Percentiles rank a stretch among this genome's conserved stretches.
Evolutionary conservation across 2,329 filamentous ascomycete genomes (phyloP).

Genomic region (Fusarium sp.): DNA sequence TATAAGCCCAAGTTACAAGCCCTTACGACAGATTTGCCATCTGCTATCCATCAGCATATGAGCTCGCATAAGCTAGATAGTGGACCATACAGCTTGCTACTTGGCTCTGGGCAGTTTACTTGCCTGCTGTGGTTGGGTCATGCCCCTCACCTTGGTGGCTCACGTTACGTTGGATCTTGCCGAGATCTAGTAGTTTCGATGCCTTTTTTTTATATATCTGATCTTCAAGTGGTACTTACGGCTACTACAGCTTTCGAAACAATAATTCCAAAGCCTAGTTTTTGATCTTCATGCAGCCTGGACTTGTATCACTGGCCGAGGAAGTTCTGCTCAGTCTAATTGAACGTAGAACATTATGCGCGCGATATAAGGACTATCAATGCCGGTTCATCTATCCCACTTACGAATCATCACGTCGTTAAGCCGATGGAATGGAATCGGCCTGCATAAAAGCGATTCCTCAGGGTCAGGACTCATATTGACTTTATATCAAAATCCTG

Average conservation of each 20-base stretch:
- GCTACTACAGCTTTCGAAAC: slow-evolving; percentile 17
- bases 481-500: too few relatives aligned
- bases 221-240: slow-evolving; percentile 9
- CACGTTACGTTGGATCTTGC: neutral
- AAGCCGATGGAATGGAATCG: too few relatives aligned
- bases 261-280: neutral
- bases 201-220: neutral
- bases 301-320: too few relatives aligned
- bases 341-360: too few relatives aligned
- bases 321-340: too few relatives aligned
- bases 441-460: too few relatives aligned
- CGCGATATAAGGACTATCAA: too few relatives aligned
- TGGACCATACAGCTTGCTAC: neutral
- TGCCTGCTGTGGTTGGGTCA: slow-evolving; percentile 2
- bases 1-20: neutral
- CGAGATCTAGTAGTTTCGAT: neutral
- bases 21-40: neutral
- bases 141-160: neutral
- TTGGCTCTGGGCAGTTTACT: slow-evolving; percentile 5
- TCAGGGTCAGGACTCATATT: too few relatives aligned
- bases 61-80: slow-evolving; percentile 1
- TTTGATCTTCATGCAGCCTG: too few relatives aligned
- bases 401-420: too few relatives aligned
- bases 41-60: neutral
- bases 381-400: too few relatives aligned